Evolutionary conservation across 305 asterid genomes (phyloP), one percentile per base, ranked within the genome.

Genomic region (Fraxinus latifolia): DNA sequence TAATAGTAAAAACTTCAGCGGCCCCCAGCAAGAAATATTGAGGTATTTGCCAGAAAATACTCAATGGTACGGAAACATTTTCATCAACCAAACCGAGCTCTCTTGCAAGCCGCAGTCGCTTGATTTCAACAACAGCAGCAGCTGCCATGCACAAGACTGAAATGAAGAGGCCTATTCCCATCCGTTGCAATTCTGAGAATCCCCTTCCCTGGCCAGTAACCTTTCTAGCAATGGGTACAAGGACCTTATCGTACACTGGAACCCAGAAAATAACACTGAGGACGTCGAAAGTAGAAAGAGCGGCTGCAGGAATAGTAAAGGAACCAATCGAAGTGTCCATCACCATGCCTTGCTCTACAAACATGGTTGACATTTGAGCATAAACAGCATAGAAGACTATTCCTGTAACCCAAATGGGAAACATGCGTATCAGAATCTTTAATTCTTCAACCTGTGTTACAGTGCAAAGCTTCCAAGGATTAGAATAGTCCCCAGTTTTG

Each of bases 351-450:
- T 95, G 98, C 89, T 93, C 99, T 1, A 95, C 97, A 32, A 95
- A 95, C 97, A 95, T 92, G 3, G 98, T 91, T 1, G 97, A 89
- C 97, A 95, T 91, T 86, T 95, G 99, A 39, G 97, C 96, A 65
- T 93, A 95, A 32, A 94, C 97, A 0, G 98, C 96, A 3, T 94
- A 79, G 75, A 94, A 93, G 84, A 94, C 91, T 37, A 95, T 95
- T n/a, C 97, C 97, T 0, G 97, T 91, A 21, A 95, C 97, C 98
- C 97, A 95, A 78, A 94, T 90, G 77, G 99, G 98, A 74, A 96
- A 94, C 97, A 96, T 94, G 55, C 98, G 96, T 68, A 94, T 87
- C 87, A 96, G 81, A 79, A 93, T 96, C 81, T 96, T 96, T 29
- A 96, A 77, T 65, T 96, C 99, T 83, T 96, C 99, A 0, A 95